Conservation (phyloP, 1,139 yeast genomes). For the Pichia sp. region DNA sequence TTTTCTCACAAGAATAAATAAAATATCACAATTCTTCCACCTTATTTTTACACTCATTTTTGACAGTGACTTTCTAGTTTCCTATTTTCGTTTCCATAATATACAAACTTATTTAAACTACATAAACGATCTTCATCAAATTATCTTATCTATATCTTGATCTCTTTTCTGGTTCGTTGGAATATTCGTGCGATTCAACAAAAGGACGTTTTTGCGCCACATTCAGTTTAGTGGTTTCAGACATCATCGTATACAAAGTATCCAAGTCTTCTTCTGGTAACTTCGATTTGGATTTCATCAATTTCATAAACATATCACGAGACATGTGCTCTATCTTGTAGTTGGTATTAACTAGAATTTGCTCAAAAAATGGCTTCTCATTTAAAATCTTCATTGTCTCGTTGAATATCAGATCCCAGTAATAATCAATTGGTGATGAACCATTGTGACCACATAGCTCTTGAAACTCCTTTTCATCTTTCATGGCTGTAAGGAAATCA, state of each 20-base stretch:
- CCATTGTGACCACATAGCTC: conserved; percentile 72
- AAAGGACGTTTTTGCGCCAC: not conserved
- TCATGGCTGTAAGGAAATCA: conserved; percentile 43
- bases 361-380: conserved; percentile 52
- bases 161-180: no score
- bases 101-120: no score
- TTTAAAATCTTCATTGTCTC: conserved; percentile 47
- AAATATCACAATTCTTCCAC: not conserved
- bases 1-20: conserved; percentile 37
- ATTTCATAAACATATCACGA: conserved; percentile 11
- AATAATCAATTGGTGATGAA: conserved; percentile 69
- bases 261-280: conserved; percentile 20
- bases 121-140: no score
- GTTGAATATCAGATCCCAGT: conserved; percentile 68
- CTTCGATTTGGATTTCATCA: conserved; percentile 14
- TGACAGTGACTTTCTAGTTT: not conserved
- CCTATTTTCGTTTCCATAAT: no score
- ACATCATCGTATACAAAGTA: conserved; percentile 1
- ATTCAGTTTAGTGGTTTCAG: not conserved
- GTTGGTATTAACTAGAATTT: conserved; percentile 33
- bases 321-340: conserved; percentile 4
- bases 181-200: not conserved
- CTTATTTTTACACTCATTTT: not conserved
- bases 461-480: conserved; percentile 50
- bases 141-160: no score